These are phyloP conservation scores for Mycena pura DNA, from an alignment of 768 basidiomycete species.

Conservation along the genomic window DNA sequence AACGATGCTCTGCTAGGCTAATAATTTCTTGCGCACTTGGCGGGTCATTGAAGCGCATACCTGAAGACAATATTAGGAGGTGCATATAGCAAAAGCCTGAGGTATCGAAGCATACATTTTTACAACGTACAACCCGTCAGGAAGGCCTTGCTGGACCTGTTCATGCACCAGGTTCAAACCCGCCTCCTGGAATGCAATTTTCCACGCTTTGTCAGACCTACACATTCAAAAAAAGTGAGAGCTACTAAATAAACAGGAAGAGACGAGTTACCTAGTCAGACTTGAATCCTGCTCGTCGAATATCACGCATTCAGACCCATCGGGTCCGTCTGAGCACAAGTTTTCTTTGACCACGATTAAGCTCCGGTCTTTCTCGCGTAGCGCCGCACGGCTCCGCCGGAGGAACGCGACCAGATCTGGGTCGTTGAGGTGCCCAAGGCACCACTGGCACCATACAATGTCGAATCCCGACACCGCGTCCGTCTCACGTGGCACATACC, in stretches of 20 bases:
- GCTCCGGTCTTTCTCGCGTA: conserved; percentile 58
- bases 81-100: not conserved
- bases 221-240: conserved; percentile 11
- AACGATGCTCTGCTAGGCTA: no score
- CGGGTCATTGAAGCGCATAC: conserved; percentile 30
- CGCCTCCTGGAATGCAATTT: conserved; percentile 73
- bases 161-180: conserved; percentile 76
- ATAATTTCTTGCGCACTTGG: not conserved
- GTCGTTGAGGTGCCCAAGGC: conserved; percentile 86
- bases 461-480: conserved; percentile 78
- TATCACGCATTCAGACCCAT: conserved; percentile 55
- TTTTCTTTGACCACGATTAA: conserved; percentile 94
- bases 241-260: not conserved
- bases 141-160: conserved; percentile 84
- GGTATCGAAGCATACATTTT: conserved; percentile 86
- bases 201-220: conserved; percentile 89
- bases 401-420: conserved; percentile 81
- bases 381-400: conserved; percentile 61
- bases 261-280: conserved; percentile 71
- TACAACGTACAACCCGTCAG: conserved; percentile 79
- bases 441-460: conserved; percentile 97
- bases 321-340: conserved; percentile 64
- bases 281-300: conserved; percentile 92
- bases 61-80: conserved; percentile 9
- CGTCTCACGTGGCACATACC: conserved; percentile 54